phyloP scores from a whole-genome alignment of 2,329 filamentous ascomycete genomes.

The Escovopsis sp. region DNA sequence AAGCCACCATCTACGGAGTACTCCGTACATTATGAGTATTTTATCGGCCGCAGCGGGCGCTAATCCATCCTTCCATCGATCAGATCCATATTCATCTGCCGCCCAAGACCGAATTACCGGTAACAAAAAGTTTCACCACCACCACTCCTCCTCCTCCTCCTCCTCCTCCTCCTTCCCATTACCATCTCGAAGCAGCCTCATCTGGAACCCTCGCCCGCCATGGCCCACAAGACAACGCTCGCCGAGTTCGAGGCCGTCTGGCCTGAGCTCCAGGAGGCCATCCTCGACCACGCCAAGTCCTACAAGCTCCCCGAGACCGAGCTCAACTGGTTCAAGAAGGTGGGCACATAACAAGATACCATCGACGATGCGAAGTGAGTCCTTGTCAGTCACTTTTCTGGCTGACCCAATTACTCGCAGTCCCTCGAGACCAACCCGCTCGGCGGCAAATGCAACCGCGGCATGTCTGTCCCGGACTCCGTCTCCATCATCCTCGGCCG shows the following conservation, averaged over 20 bases:
- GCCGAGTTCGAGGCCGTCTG: conserved; percentile 84
- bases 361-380: no score
- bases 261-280: conserved; percentile 68
- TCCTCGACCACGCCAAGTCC: conserved; percentile 61
- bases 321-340: conserved; percentile 74
- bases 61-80: no score
- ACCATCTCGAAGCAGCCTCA: neutral
- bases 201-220: conserved; percentile 20
- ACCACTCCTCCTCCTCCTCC: neutral
- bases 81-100: neutral
- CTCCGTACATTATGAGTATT: no score
- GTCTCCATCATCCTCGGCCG: conserved; percentile 61
- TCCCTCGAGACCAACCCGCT: conserved; percentile 69
- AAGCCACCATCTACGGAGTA: no score
- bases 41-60: no score
- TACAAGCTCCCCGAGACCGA: conserved; percentile 76
- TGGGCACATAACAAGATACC: conserved; percentile 20
- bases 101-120: neutral
- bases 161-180: neutral
- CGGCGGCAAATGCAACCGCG: conserved; percentile 96
- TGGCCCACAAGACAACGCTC: conserved; percentile 60
- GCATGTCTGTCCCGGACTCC: conserved; percentile 93
- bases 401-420: neutral
- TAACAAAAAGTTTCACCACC: neutral
- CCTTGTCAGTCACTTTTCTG: no score